Conservation (phyloP, 441 rosid species). For the Syzygium malaccense region DNA sequence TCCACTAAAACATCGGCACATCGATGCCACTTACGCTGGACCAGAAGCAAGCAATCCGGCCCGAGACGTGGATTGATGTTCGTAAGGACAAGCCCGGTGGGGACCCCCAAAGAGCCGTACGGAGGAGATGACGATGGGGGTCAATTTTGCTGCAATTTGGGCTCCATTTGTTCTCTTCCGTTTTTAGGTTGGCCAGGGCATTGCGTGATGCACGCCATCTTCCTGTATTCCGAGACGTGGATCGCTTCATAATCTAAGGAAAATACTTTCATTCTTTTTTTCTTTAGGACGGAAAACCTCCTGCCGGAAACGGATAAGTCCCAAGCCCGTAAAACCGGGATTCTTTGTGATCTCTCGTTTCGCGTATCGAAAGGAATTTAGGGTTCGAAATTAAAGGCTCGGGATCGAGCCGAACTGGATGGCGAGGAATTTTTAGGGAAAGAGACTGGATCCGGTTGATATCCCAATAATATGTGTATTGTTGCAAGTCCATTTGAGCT, state of each 20-base stretch:
- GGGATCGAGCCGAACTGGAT: neutral
- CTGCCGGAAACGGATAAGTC: neutral
- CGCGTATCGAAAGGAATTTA: neutral
- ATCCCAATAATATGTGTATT: neutral
- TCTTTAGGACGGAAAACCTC: neutral
- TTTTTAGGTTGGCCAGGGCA: neutral
- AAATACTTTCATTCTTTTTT: neutral
- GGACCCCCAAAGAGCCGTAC: neutral
- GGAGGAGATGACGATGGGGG: neutral
- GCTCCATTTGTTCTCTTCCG: neutral
- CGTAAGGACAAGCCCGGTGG: neutral
- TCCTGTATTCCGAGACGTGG: neutral
- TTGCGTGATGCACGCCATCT: neutral
- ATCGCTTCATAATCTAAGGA: neutral
- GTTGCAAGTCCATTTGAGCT: neutral
- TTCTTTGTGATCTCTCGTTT: neutral
- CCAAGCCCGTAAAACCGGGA: no score
- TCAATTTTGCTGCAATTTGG: neutral
- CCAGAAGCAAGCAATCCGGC: neutral
- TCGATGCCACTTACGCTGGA: neutral
- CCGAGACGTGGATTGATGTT: neutral
- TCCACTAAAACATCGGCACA: neutral
- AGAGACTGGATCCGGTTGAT: neutral
- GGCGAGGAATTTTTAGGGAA: neutral
- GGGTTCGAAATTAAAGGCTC: neutral